Percentiles rank a stretch among this genome's conserved stretches.
These are phyloP conservation scores for Filobasidium floriforme DNA, from an alignment of 768 basidiomycete species.

Conservation along the genomic window DNA sequence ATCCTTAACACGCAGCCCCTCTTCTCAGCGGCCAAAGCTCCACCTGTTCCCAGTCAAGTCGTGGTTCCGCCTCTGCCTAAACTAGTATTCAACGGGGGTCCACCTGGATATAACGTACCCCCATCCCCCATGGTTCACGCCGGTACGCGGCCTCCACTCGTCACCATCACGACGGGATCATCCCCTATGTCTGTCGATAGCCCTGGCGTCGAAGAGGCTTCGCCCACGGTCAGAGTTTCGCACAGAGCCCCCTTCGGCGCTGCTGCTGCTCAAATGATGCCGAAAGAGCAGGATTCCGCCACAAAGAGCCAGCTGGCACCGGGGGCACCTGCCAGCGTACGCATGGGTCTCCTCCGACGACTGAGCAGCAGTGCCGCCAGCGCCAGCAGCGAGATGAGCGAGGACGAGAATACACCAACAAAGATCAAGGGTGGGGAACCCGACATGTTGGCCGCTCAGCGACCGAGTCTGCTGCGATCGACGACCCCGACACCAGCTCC, in stretches of 20 bases:
- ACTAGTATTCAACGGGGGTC: not conserved
- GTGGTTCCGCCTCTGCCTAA: slow-evolving; percentile 9
- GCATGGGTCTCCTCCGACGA: slow-evolving; percentile 33
- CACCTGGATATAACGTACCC: not conserved
- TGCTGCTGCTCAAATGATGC: not conserved
- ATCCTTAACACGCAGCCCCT: slow-evolving; percentile 6
- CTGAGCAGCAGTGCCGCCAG: slow-evolving; percentile 28
- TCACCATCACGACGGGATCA: slow-evolving; percentile 1
- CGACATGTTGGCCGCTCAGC: slow-evolving; percentile 2
- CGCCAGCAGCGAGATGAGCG: slow-evolving; percentile 32
- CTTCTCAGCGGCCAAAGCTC: slow-evolving; percentile 11
- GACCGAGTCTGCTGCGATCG: slow-evolving; percentile 3
- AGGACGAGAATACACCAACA: slow-evolving; percentile 42
- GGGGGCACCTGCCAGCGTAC: slow-evolving; percentile 6
- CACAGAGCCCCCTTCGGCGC: slow-evolving; percentile 1
- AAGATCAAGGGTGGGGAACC: slow-evolving; percentile 21
- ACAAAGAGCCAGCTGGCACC: not conserved
- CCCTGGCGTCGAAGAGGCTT: slow-evolving; percentile 25
- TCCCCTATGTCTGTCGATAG: slow-evolving; percentile 10
- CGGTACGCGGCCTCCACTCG: not conserved
- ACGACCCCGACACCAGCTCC: slow-evolving; percentile 19
- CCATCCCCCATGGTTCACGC: not conserved
- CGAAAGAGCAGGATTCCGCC: not conserved
- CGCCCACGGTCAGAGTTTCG: slow-evolving; percentile 34
- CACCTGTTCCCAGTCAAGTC: slow-evolving; percentile 1